These are phyloP conservation scores for Kazachstania bromeliacearum DNA, from an alignment of 805 yeast genomes.

Conservation along the genomic window DNA sequence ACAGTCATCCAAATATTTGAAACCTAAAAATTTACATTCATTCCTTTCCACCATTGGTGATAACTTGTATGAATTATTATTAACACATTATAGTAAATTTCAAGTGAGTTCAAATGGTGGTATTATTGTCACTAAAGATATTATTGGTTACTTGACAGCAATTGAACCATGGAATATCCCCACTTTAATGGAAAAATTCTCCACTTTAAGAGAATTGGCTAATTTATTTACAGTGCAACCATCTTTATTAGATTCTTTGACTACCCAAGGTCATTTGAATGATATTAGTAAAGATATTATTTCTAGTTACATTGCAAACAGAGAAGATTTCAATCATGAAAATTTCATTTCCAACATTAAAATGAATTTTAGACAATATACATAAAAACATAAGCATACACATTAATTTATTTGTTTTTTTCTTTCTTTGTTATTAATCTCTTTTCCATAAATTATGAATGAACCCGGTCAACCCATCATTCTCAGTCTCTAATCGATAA, in stretches of 20 bases:
- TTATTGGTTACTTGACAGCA: constrained; percentile 61
- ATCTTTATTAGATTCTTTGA: constrained; percentile 63
- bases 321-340: constrained; percentile 55
- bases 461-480: constrained; percentile 58
- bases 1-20: constrained; percentile 32
- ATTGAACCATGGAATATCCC: constrained; percentile 60
- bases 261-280: constrained; percentile 72
- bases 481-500: constrained; percentile 68
- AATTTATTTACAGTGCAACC: constrained; percentile 81
- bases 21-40: constrained; percentile 40
- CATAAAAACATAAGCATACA: not conserved
- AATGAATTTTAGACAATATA: constrained; percentile 15
- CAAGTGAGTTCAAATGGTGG: constrained; percentile 79
- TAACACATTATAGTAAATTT: constrained; percentile 66
- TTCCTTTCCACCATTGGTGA: constrained; percentile 50
- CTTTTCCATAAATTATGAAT: constrained; percentile 1
- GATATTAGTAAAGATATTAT: constrained; percentile 52
- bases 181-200: constrained; percentile 53
- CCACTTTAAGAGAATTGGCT: constrained; percentile 69
- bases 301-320: constrained; percentile 54
- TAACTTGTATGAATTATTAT: constrained; percentile 45
- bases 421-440: not conserved
- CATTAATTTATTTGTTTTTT: not conserved
- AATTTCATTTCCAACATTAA: constrained; percentile 22
- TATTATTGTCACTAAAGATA: constrained; percentile 69